Evolutionary conservation across 768 basidiomycete species (phyloP).

Genomic region (Tylopilus plumbeoviolaceoides): DNA sequence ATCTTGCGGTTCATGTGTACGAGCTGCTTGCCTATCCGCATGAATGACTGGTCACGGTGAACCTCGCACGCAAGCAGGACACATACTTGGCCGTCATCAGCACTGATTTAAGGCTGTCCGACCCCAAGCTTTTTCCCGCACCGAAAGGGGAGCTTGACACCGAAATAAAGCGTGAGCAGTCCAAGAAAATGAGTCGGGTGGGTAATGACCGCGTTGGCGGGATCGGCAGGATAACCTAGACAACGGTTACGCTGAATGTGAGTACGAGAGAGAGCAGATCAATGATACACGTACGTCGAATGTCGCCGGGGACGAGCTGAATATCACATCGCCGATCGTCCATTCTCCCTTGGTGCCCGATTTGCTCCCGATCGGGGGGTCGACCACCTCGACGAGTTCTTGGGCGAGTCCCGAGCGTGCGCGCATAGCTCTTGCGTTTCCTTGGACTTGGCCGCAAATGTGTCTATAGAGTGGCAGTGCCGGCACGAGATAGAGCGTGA

Average conservation of each 20-base stretch:
- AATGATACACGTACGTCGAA: constrained; percentile 54
- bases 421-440: constrained; percentile 47
- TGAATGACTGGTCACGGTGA: not conserved
- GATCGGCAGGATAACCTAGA: constrained; percentile 75
- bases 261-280: too few relatives aligned
- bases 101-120: constrained; percentile 74
- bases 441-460: constrained; percentile 28
- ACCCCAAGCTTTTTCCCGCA: constrained; percentile 65
- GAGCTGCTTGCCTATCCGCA: too few relatives aligned
- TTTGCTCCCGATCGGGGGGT: constrained; percentile 68
- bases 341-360: constrained; percentile 78
- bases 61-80: not conserved
- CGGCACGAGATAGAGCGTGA: constrained; percentile 35
- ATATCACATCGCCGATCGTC: constrained; percentile 76
- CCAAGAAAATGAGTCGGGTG: constrained; percentile 77
- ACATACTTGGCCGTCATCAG: constrained; percentile 60
- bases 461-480: constrained; percentile 21
- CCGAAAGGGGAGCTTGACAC: constrained; percentile 85
- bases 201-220: constrained; percentile 85
- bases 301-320: constrained; percentile 85
- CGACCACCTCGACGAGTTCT: constrained; percentile 82
- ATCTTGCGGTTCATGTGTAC: too few relatives aligned
- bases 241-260: not conserved
- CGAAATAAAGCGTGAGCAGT: constrained; percentile 78
- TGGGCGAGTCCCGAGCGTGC: constrained; percentile 74